phyloP scores from a whole-genome alignment of 768 basidiomycete genomes.

The Panus rudis region DNA sequence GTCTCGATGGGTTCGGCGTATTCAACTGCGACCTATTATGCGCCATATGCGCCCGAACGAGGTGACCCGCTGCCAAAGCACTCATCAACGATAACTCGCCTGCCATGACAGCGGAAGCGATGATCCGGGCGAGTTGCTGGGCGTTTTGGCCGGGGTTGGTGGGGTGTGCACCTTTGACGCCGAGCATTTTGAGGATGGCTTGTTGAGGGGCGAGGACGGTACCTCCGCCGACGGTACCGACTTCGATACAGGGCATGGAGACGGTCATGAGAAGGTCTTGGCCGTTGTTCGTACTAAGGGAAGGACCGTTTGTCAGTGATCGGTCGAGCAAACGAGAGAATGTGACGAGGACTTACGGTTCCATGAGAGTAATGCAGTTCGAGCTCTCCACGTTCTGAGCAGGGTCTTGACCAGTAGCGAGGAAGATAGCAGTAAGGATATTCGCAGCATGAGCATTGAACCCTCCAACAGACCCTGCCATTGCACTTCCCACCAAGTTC shows the following conservation, averaged over 20 bases:
- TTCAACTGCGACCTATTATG: slow-evolving; percentile 84
- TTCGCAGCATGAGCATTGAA: slow-evolving; percentile 99
- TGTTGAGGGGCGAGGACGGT: slow-evolving; percentile 88
- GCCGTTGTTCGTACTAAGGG: slow-evolving; percentile 84
- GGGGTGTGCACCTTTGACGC: slow-evolving; percentile 83
- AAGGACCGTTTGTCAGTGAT: no score
- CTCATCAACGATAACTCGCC: slow-evolving; percentile 90
- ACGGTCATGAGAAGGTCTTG: slow-evolving; percentile 89
- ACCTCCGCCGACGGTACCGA: slow-evolving; percentile 96
- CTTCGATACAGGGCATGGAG: slow-evolving; percentile 99
- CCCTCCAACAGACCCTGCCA: slow-evolving; percentile 97
- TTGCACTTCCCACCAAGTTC: slow-evolving; percentile 94
- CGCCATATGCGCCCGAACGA: slow-evolving; percentile 88
- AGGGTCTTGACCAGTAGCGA: slow-evolving; percentile 97
- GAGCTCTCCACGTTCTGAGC: slow-evolving; percentile 99
- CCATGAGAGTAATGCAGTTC: slow-evolving; percentile 98
- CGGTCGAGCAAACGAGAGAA: no score
- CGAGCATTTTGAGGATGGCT: slow-evolving; percentile 89
- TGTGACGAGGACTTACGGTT: slow-evolving; percentile 75
- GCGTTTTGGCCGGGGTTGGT: slow-evolving; percentile 87
- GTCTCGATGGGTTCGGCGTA: slow-evolving; percentile 63
- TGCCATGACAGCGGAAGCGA: slow-evolving; percentile 93
- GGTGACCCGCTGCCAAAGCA: slow-evolving; percentile 90
- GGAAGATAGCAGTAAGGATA: slow-evolving; percentile 90
- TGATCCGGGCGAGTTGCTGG: slow-evolving; percentile 80